phyloP scores from a whole-genome alignment of 495 filamentous ascomycete species.

The Friedmanniomyces endolithicus region DNA sequence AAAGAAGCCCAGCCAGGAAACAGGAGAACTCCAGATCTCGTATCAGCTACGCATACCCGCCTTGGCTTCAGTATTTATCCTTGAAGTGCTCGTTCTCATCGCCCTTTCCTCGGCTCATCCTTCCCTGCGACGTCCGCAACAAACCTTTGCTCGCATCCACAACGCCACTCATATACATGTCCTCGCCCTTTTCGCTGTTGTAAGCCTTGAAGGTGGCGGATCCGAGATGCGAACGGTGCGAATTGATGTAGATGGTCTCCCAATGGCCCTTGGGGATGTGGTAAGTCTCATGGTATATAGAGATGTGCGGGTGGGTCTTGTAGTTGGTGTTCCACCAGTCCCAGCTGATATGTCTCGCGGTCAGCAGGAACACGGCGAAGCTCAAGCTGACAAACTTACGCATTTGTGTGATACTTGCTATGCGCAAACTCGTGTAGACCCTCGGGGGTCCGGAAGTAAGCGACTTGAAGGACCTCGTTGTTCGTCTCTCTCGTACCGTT shows the following conservation, averaged over 20 bases:
- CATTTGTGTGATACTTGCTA: slow-evolving; percentile 31
- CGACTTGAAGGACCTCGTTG: slow-evolving; percentile 32
- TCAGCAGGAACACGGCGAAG: too few relatives aligned
- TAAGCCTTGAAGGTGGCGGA: background rate
- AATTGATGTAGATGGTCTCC: slow-evolving; percentile 26
- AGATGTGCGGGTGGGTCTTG: slow-evolving; percentile 32
- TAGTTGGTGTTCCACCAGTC: slow-evolving; percentile 34
- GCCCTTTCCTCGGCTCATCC: slow-evolving; percentile 10
- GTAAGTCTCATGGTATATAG: slow-evolving; percentile 40
- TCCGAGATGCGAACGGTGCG: background rate
- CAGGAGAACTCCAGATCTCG: background rate
- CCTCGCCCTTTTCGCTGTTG: background rate
- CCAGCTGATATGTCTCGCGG: slow-evolving; percentile 22
- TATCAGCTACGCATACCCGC: too few relatives aligned
- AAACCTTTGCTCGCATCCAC: slow-evolving; percentile 20
- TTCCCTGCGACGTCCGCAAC: slow-evolving; percentile 9
- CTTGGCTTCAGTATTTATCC: background rate
- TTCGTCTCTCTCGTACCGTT: slow-evolving; percentile 15
- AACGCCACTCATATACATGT: slow-evolving; percentile 14
- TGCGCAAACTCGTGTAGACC: slow-evolving; percentile 41
- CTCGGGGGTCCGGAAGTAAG: slow-evolving; percentile 38
- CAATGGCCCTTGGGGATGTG: slow-evolving; percentile 28
- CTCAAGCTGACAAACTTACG: background rate
- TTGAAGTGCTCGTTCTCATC: background rate
- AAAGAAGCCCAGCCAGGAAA: too few relatives aligned